Evolutionary conservation across 1,139 yeast genomes (phyloP).

Genomic region (Kodamaea suecica): DNA sequence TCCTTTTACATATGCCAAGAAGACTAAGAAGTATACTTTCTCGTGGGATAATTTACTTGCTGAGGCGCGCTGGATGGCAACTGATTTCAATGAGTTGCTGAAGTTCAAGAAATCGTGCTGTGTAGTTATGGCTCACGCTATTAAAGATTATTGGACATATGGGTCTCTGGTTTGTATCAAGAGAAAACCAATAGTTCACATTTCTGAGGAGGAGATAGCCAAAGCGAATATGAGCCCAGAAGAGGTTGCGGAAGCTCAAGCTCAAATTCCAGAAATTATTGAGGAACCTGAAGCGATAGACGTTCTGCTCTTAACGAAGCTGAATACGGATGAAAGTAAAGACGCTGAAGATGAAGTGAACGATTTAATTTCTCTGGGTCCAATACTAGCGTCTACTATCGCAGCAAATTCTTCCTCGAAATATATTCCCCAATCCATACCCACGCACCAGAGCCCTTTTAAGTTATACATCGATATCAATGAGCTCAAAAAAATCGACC

Average conservation of each 20-base stretch:
- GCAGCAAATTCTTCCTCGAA: too few species aligned
- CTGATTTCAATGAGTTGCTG: conserved; percentile 69
- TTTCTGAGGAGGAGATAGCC: conserved; percentile 16
- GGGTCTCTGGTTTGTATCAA: conserved; percentile 70
- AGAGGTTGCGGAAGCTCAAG: conserved; percentile 7
- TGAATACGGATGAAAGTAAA: conserved; percentile 5
- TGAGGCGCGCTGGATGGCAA: conserved; percentile 84
- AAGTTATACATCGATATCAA: conserved; percentile 52
- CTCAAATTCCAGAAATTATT: conserved; percentile 4
- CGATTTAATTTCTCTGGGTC: background rate
- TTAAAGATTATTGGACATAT: conserved; percentile 71
- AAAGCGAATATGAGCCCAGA: background rate
- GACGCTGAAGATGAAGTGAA: background rate
- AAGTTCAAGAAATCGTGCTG: conserved; percentile 72
- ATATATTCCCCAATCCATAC: background rate
- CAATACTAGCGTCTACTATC: background rate
- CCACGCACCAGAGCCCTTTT: conserved; percentile 40
- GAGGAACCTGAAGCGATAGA: conserved; percentile 2
- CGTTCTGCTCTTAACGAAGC: conserved; percentile 7
- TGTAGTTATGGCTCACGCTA: conserved; percentile 64
- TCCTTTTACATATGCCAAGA: conserved; percentile 50
- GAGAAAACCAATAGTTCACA: conserved; percentile 31
- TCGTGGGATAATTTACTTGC: conserved; percentile 76
- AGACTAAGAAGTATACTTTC: conserved; percentile 33
- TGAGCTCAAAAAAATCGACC: conserved; percentile 53